A percentile compares a stretch with the other conserved stretches of the same genome.
Conservation (phyloP, 192 early-diverging fungal species). For the Rhizophagus prolifer region DNA sequence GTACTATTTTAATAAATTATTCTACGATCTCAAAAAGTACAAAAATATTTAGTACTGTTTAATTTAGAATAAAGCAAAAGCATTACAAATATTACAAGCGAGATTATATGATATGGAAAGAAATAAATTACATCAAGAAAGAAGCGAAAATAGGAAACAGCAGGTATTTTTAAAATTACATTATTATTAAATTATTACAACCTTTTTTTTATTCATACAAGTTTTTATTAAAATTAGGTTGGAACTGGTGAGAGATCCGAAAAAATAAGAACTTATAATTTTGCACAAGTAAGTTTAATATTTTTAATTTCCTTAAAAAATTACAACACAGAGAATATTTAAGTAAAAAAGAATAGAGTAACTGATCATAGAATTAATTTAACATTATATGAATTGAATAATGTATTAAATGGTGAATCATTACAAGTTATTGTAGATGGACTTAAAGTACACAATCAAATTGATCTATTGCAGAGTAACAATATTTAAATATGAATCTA, state of each 20-base stretch:
- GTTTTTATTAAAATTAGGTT: too few relatives aligned
- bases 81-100: slow-evolving; percentile 79
- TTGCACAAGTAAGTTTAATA: slow-evolving; percentile 54
- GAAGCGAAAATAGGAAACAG: slow-evolving; percentile 59
- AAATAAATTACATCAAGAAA: slow-evolving; percentile 51
- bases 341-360: slow-evolving; percentile 55
- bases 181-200: not conserved
- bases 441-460: slow-evolving; percentile 40
- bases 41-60: too few relatives aligned
- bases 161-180: slow-evolving; percentile 41
- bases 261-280: slow-evolving; percentile 85
- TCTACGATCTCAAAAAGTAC: too few relatives aligned
- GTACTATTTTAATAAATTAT: too few relatives aligned
- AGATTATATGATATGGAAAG: slow-evolving; percentile 75
- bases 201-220: not conserved
- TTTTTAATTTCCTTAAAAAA: not conserved
- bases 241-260: slow-evolving; percentile 75
- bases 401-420: slow-evolving; percentile 59
- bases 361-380: slow-evolving; percentile 82
- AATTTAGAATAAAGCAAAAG: slow-evolving; percentile 89
- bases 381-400: slow-evolving; percentile 67
- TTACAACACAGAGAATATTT: too few relatives aligned
- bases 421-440: slow-evolving; percentile 42
- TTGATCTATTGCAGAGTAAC: slow-evolving; percentile 27
- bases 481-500: not conserved